Percentiles rank a stretch among this genome's conserved stretches.
These are phyloP conservation scores for Colletotrichum sp. DNA, from an alignment of 2,329 filamentous ascomycete genomes.

Conservation along the genomic window DNA sequence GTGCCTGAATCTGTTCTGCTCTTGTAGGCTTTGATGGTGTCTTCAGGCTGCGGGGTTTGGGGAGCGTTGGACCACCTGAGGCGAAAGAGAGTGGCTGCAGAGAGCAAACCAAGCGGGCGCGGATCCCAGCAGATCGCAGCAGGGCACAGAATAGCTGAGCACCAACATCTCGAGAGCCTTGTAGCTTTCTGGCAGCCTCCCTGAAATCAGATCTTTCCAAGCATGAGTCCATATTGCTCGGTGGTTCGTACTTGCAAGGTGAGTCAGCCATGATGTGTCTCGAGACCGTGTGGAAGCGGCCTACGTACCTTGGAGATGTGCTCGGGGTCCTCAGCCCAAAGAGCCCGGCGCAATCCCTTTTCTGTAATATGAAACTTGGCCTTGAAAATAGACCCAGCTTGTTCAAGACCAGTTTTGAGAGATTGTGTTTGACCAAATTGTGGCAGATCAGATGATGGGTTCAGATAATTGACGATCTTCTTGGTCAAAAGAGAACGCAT, in stretches of 20 bases:
- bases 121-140: conserved; percentile 81
- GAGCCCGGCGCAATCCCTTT: conserved; percentile 70
- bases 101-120: conserved; percentile 86
- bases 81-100: conserved; percentile 81
- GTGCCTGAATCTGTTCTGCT: conserved; percentile 40
- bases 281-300: neutral
- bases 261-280: conserved; percentile 11
- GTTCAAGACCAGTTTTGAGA: conserved; percentile 79
- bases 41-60: conserved; percentile 41
- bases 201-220: conserved; percentile 77
- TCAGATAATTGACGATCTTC: conserved; percentile 71
- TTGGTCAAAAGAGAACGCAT: conserved; percentile 70
- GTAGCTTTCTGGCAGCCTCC: conserved; percentile 68
- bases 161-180: conserved; percentile 88
- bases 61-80: conserved; percentile 54
- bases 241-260: conserved; percentile 55
- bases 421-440: conserved; percentile 80
- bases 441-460: conserved; percentile 68
- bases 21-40: conserved; percentile 33
- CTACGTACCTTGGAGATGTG: conserved; percentile 61
- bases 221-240: conserved; percentile 69
- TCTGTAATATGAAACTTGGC: conserved; percentile 74
- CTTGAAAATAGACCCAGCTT: conserved; percentile 71
- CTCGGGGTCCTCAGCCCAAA: conserved; percentile 76
- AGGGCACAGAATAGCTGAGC: conserved; percentile 91